These are phyloP conservation scores for Dryas drummondii DNA, from an alignment of 306 rosid species.

Conservation along the genomic window DNA sequence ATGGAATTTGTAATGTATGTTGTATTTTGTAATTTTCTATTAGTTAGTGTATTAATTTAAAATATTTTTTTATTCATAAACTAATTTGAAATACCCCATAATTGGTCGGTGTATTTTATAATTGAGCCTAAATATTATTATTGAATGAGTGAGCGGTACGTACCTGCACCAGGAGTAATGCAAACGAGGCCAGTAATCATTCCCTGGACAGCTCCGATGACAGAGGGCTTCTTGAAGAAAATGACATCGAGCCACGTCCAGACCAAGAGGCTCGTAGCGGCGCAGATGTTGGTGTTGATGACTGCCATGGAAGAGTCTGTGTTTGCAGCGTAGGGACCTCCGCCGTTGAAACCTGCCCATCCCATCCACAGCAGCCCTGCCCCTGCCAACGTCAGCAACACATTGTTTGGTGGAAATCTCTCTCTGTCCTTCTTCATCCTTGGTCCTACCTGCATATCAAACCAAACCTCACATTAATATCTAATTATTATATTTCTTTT, in stretches of 20 bases:
- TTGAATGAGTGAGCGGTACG: too few relatives aligned
- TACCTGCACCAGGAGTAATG: conserved; percentile 51
- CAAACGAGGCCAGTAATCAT: conserved; percentile 81
- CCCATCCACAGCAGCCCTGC: conserved; percentile 73
- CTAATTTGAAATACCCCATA: too few relatives aligned
- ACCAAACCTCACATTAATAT: background rate
- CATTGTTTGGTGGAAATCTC: conserved; percentile 77
- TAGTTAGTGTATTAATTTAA: too few relatives aligned
- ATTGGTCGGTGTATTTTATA: too few relatives aligned
- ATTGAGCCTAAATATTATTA: too few relatives aligned
- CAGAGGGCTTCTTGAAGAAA: conserved; percentile 69
- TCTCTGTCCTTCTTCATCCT: conserved; percentile 54
- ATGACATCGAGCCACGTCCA: conserved; percentile 70
- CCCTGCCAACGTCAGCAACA: conserved; percentile 56
- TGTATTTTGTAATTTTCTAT: too few relatives aligned
- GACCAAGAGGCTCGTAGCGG: conserved; percentile 66
- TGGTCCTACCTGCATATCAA: conserved; percentile 56
- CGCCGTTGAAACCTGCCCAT: conserved; percentile 87
- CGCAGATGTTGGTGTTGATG: conserved; percentile 71
- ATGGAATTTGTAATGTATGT: too few relatives aligned
- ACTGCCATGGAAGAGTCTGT: conserved; percentile 66
- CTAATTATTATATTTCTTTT: too few relatives aligned
- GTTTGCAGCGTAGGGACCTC: conserved; percentile 72
- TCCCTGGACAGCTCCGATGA: conserved; percentile 83
- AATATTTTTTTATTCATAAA: too few relatives aligned